phyloP scores from a whole-genome alignment of 768 basidiomycete species.

The Mycena venus region DNA sequence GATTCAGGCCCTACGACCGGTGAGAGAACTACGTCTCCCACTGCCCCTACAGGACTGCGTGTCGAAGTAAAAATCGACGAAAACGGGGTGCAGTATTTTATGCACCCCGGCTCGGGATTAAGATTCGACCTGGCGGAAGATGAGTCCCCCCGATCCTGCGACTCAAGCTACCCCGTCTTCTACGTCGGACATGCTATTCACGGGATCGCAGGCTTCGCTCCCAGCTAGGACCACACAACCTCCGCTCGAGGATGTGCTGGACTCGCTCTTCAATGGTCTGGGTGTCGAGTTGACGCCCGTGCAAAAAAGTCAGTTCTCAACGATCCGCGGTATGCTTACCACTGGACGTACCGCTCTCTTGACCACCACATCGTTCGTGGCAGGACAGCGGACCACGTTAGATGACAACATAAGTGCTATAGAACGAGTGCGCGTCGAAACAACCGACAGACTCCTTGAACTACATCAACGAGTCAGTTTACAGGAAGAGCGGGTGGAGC shows the following conservation, averaged over 20 bases:
- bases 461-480: background rate
- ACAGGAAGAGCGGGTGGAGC: background rate
- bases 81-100: background rate
- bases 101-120: background rate
- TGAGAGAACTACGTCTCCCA: background rate
- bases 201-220: background rate
- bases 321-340: background rate
- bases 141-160: background rate
- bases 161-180: background rate
- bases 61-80: background rate
- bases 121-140: conserved; percentile 7
- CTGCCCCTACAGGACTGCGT: background rate
- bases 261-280: background rate
- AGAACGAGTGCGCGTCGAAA: background rate
- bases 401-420: background rate
- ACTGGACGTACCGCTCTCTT: background rate
- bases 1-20: no score
- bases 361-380: background rate
- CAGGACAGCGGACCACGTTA: background rate
- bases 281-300: background rate
- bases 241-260: background rate
- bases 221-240: no score
- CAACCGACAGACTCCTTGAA: background rate
- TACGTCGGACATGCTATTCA: background rate
- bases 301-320: no score